Evolutionary conservation across 768 basidiomycete genomes (phyloP), one percentile per base, ranked within the genome.

Genomic region (Mycena epipterygia): DNA sequence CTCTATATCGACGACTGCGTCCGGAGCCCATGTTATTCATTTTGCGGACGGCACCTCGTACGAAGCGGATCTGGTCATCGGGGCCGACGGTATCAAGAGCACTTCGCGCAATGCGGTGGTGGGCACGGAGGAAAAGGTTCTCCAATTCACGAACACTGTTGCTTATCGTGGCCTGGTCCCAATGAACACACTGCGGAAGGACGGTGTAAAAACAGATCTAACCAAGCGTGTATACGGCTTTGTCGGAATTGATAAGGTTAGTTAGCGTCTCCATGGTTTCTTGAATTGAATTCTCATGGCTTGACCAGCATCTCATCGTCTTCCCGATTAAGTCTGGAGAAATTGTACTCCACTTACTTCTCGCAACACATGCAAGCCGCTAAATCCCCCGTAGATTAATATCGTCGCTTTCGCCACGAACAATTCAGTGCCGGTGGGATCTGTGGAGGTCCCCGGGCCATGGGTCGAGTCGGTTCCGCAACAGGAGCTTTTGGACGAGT

Each of bases 61-160:
- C 64, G 82, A 84, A 68, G 79, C 86, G 5, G 86, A 88, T 64
- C 74, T 89, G 6, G 81, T 89, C 7, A 79, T 90, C 42, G 88
- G 86, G 71, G 85, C 86, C 5, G 88, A 89, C 67, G 88, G 88
- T 11, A 81, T 86, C 57, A 90, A 87, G 78, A 90, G 89, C 71
- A 72, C 77, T 5, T 77, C 83, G 21, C 84, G 88, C 42, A 71
- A 70, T 44, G 80, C 78, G 58, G 83, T 89, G 19, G 73, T 79
- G 3, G 81, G 78, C n/a, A 75, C 73, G 1, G 68, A 70, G 21
- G 59, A 73, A 14, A 76, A 76, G 41, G 67, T 75, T 48, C 76
- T 85, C 14, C 76, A 76, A 19, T 90, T 85, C 76, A 85, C 85
- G 23, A 83, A 85, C 64, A 84, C 83, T 3, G 80, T 83, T 37